Percentiles rank a stretch among this genome's conserved stretches.
phyloP scores from a whole-genome alignment of 148 eudicot genomes.

The Limonium bicolor region DNA sequence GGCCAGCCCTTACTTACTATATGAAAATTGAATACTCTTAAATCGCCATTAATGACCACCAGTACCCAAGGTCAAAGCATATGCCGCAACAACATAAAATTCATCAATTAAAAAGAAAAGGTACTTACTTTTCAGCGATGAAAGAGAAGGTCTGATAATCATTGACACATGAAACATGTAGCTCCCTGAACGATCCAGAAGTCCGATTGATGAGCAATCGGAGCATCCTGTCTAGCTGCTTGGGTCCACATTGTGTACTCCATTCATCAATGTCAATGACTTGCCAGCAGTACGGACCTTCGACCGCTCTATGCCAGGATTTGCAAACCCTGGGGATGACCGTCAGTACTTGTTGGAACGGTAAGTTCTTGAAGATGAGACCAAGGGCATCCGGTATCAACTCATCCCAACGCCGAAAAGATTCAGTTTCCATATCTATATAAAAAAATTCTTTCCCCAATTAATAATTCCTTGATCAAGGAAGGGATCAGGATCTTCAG shows the following conservation, averaged over 20 bases:
- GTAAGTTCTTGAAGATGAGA: slow-evolving; percentile 32
- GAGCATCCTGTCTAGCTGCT: slow-evolving; percentile 38
- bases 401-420: slow-evolving; percentile 42
- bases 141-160: slow-evolving; percentile 34
- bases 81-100: neutral
- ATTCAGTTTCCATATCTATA: slow-evolving; percentile 28
- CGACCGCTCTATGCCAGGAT: slow-evolving; percentile 50
- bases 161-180: slow-evolving; percentile 38
- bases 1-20: too few species aligned
- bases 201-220: slow-evolving; percentile 44
- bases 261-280: slow-evolving; percentile 56
- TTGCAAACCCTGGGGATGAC: slow-evolving; percentile 67
- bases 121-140: slow-evolving; percentile 54
- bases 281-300: slow-evolving; percentile 79
- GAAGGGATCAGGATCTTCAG: neutral
- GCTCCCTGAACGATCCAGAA: slow-evolving; percentile 37
- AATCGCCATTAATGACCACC: neutral
- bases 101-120: too few species aligned
- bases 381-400: slow-evolving; percentile 67
- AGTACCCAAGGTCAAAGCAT: neutral
- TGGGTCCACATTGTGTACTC: slow-evolving; percentile 25
- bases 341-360: slow-evolving; percentile 34
- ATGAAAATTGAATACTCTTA: too few species aligned
- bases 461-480: slow-evolving; percentile 1
- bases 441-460: neutral